These are phyloP conservation scores for Shiraia sp. DNA, from an alignment of 2,329 filamentous ascomycete genomes.

Conservation along the genomic window DNA sequence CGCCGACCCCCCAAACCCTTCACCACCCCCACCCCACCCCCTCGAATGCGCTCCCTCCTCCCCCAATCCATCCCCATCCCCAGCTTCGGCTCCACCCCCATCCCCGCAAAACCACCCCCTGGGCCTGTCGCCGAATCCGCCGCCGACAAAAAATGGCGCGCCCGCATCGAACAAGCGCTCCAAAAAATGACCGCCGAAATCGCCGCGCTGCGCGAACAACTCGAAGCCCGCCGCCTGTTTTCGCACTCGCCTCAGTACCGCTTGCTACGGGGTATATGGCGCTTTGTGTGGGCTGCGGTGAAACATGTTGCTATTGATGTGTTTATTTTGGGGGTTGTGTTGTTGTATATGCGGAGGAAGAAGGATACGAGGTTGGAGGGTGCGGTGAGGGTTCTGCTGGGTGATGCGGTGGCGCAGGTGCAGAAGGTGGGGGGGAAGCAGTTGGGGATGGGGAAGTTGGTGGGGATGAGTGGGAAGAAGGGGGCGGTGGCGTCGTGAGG, in stretches of 20 bases:
- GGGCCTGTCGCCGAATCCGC: constrained; percentile 18
- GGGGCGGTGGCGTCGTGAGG: too few species aligned
- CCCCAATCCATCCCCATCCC: constrained; percentile 27
- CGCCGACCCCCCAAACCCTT: constrained; percentile 13
- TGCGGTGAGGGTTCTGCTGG: constrained; percentile 67
- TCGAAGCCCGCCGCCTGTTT: constrained; percentile 75
- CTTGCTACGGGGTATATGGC: constrained; percentile 59
- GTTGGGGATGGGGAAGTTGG: constrained; percentile 28
- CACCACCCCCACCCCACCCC: constrained; percentile 22
- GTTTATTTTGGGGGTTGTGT: constrained; percentile 64
- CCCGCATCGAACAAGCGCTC: constrained; percentile 80
- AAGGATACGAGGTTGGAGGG: constrained; percentile 75
- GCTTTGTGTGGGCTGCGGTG: constrained; percentile 67
- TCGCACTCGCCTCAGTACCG: constrained; percentile 64
- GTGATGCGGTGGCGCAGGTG: constrained; percentile 48
- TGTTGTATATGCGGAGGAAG: constrained; percentile 73
- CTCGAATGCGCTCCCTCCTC: constrained; percentile 17
- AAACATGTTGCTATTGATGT: constrained; percentile 78
- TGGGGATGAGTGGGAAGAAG: constrained; percentile 24
- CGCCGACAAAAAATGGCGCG: constrained; percentile 70
- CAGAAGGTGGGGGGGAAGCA: constrained; percentile 36
- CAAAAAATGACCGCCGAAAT: constrained; percentile 91
- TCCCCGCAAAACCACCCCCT: neutral
- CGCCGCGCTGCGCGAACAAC: constrained; percentile 87
- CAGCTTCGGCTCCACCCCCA: constrained; percentile 8